Conservation (phyloP, 148 eudicot genomes). For the Silene conica region DNA sequence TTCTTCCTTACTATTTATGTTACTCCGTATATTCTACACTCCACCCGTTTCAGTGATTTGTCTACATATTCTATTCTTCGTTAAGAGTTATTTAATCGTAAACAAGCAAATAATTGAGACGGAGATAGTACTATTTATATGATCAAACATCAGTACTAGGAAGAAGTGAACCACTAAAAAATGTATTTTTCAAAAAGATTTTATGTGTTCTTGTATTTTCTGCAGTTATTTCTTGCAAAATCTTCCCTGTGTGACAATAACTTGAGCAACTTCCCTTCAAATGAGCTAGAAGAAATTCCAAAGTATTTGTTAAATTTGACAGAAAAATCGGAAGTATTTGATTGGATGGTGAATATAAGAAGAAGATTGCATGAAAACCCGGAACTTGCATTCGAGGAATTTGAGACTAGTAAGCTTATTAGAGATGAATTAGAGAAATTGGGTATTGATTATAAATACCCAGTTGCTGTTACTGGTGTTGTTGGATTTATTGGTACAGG, state of each 20-base stretch:
- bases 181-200: conserved; percentile 39
- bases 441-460: conserved; percentile 30
- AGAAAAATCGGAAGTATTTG: conserved; percentile 52
- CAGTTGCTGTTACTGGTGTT: conserved; percentile 86
- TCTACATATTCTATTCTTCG: too few species aligned
- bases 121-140: too few species aligned
- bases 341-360: conserved; percentile 81
- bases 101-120: too few species aligned
- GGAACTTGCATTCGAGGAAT: too few species aligned
- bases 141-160: too few species aligned
- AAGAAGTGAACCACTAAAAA: background rate
- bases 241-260: conserved; percentile 26
- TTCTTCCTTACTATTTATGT: too few species aligned
- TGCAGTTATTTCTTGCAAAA: conserved; percentile 19
- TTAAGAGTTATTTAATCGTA: too few species aligned
- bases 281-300: conserved; percentile 44
- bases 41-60: too few species aligned
- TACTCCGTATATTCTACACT: too few species aligned
- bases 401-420: too few species aligned
- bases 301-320: conserved; percentile 56
- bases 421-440: too few species aligned
- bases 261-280: conserved; percentile 12
- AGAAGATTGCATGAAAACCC: conserved; percentile 19
- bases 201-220: conserved; percentile 19
- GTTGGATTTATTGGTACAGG: conserved; percentile 77